Evolutionary conservation across 1,284 basidiomycete genomes (phyloP), one percentile per base, ranked within the genome.

Genomic region (Athelia sp.): DNA sequence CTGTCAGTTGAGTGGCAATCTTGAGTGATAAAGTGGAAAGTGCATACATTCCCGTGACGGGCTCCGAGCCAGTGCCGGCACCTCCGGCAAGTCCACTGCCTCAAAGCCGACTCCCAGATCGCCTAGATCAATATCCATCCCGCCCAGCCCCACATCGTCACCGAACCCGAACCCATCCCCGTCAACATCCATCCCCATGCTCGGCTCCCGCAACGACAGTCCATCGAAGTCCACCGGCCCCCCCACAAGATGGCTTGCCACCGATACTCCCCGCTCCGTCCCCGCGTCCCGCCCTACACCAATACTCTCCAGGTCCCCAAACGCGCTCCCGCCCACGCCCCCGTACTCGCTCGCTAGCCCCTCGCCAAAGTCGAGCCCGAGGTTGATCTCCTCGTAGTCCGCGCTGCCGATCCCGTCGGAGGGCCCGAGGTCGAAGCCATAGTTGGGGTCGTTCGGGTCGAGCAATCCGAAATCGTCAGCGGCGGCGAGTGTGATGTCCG

Each of bases 361-460:
- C 52, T 83, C 84, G 34, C 79, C 87, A 59, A 84, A 88, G 58
- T 85, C 78, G 44, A 91, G 73, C 49, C 83, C 87, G 19, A 90
- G 69, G 59, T 89, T 86, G 46, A 90, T 58, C 47, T 84, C 82
- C 54, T 74, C 74, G 61, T 85, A 93, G 63, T 93, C 90, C 62
- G 92, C 87, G 1, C 89, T 91, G 35, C 90, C 91, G 56, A 94
- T 89, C 40, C 90, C 90, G 55, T 88, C 87, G 0, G 79, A 78
- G 6, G 84, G 84, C 3, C 85, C 88, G 29, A 90, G 23, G 43
- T 44, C 43, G 43, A 44, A 44, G 19, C 43, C 43, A 22, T 44
- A 44, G 15, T 21, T 21, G 10, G 43, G 43, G 24, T 44, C 43
- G 23, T 44, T 21, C 6, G 23, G 19, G 43, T 44, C 43, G 43